Percentiles rank a stretch among this genome's conserved stretches.
Conservation (phyloP, 1,139 yeast species). For the Suhomyces ambrosiae region DNA sequence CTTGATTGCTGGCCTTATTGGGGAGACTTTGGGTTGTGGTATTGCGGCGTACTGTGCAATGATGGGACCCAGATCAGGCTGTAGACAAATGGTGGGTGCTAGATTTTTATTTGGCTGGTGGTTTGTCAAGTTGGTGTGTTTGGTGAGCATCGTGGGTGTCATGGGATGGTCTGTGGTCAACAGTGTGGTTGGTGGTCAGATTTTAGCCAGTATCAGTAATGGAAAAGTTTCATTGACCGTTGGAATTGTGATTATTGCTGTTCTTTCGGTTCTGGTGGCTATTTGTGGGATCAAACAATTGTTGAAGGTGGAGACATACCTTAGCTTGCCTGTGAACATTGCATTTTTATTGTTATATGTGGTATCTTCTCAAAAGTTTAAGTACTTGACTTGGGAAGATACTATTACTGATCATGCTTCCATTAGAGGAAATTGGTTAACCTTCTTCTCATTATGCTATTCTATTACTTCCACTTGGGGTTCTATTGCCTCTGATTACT, state of each 20-base stretch:
- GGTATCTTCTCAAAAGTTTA: conserved; percentile 59
- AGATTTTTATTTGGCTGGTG: conserved; percentile 82
- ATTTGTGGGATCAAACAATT: conserved; percentile 76
- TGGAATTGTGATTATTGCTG: conserved; percentile 72
- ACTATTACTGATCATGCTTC: conserved; percentile 44
- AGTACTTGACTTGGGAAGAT: conserved; percentile 38
- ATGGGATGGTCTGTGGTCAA: conserved; percentile 87
- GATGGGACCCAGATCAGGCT: conserved; percentile 87
- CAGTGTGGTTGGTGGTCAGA: conserved; percentile 84
- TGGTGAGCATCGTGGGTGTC: conserved; percentile 72
- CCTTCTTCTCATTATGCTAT: conserved; percentile 73
- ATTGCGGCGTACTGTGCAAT: conserved; percentile 80
- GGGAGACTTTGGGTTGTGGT: conserved; percentile 66
- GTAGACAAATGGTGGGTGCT: conserved; percentile 84
- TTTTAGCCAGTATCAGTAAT: conserved; percentile 62
- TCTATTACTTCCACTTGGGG: conserved; percentile 93
- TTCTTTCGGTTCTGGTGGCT: conserved; percentile 65
- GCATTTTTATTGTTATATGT: conserved; percentile 72
- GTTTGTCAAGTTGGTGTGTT: conserved; percentile 71
- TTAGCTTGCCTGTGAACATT: conserved; percentile 70
- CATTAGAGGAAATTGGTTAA: conserved; percentile 64
- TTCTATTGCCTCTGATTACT: conserved; percentile 82
- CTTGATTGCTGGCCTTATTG: conserved; percentile 60
- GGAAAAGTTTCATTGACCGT: conserved; percentile 67
- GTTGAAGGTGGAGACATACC: conserved; percentile 63